Evolutionary conservation across 805 yeast genomes (phyloP).

Genomic region (Tetrapisispora phaffii): DNA sequence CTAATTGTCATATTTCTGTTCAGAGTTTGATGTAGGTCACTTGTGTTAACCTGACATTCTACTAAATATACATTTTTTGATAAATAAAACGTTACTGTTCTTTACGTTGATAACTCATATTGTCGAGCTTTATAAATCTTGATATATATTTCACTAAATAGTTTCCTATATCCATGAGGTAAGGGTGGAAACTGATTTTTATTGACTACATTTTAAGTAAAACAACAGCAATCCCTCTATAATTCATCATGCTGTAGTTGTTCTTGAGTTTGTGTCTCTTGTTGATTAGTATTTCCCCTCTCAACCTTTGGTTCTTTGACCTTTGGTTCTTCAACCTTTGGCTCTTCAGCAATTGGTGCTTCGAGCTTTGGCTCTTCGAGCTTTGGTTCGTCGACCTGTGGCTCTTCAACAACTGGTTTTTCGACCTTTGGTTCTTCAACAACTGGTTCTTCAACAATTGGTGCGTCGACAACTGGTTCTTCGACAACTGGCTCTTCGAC

Average conservation of each 20-base stretch:
- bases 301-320: neutral
- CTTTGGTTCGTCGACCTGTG: conserved; percentile 1
- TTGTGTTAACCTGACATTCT: too few species aligned
- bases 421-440: neutral
- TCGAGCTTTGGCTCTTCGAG: conserved; percentile 1
- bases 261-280: neutral
- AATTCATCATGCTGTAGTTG: conserved; percentile 1
- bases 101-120: too few species aligned
- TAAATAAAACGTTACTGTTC: too few species aligned
- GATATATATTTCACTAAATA: neutral
- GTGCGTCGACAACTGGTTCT: neutral
- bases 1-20: too few species aligned
- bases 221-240: neutral
- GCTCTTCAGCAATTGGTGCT: neutral
- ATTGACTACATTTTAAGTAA: too few species aligned
- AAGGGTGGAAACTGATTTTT: too few species aligned
- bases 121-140: too few species aligned
- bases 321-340: conserved; percentile 2
- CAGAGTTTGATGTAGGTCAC: too few species aligned
- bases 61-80: too few species aligned
- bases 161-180: neutral
- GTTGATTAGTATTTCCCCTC: neutral
- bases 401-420: neutral
- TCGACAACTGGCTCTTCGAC: neutral
- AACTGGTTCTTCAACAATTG: neutral